phyloP scores from a whole-genome alignment of 2,329 filamentous ascomycete species.

The Corniculantispora saksenae region DNA sequence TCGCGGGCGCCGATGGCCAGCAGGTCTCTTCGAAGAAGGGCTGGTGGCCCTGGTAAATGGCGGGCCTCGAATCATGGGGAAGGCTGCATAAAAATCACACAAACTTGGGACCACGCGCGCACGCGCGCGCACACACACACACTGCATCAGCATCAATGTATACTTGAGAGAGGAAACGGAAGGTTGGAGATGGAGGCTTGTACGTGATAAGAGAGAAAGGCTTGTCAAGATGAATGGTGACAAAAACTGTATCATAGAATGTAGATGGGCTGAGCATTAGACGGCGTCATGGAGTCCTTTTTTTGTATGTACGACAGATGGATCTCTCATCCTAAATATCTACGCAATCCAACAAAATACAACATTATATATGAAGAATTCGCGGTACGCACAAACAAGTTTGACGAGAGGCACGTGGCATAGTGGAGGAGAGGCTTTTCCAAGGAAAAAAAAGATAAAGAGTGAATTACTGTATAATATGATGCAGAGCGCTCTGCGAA shows the following conservation, averaged over 20 bases:
- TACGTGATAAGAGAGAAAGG: conserved; percentile 10
- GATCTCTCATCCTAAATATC: conserved; percentile 17
- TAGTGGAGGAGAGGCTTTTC: neutral
- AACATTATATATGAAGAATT: neutral
- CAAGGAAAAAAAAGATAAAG: neutral
- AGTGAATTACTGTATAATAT: conserved; percentile 4
- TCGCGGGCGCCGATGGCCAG: conserved; percentile 32
- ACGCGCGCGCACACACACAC: conserved; percentile 23
- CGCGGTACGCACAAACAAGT: too few species aligned
- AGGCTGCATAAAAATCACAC: neutral
- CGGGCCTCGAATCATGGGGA: neutral
- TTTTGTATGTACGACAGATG: conserved; percentile 18
- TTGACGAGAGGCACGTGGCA: too few species aligned
- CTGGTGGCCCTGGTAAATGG: conserved; percentile 45
- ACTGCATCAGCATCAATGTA: conserved; percentile 16
- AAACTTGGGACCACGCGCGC: too few species aligned
- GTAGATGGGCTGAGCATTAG: conserved; percentile 37
- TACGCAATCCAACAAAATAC: conserved; percentile 7
- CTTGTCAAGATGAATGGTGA: conserved; percentile 31
- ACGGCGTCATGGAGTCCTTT: conserved; percentile 22
- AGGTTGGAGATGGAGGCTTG: neutral
- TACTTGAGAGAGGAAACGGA: neutral
- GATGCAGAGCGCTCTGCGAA: conserved; percentile 13
- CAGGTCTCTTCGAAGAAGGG: conserved; percentile 46
- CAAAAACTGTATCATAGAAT: conserved; percentile 38